Percentiles rank a stretch among this genome's conserved stretches.
These are phyloP conservation scores for Solanum stenotomum DNA, from an alignment of 257 asterid species.

Conservation along the genomic window DNA sequence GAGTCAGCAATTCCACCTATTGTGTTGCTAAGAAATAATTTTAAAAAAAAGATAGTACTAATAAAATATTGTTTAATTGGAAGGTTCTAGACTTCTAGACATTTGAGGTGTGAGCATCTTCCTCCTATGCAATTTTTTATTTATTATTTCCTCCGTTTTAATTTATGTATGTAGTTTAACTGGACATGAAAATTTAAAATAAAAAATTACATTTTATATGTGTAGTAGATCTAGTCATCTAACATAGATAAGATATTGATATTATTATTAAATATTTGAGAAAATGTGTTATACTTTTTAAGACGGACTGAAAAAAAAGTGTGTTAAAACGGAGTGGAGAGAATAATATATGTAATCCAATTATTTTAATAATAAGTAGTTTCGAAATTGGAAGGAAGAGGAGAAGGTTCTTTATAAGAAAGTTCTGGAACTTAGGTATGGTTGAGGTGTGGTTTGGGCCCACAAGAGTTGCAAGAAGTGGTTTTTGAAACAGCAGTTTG, in stretches of 20 bases:
- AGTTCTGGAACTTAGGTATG: conserved; percentile 1
- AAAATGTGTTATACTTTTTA: too few relatives aligned
- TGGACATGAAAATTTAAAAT: too few relatives aligned
- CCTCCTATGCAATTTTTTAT: background rate
- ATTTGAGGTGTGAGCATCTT: conserved; percentile 1
- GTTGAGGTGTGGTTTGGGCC: conserved; percentile 10
- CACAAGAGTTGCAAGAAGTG: background rate
- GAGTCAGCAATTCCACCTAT: background rate
- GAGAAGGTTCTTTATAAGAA: background rate
- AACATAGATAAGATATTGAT: too few relatives aligned
- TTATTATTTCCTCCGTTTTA: too few relatives aligned
- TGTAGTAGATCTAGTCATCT: too few relatives aligned
- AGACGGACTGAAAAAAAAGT: too few relatives aligned
- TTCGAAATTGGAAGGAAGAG: conserved; percentile 14
- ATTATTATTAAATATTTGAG: background rate
- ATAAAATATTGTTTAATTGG: conserved; percentile 10
- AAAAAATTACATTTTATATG: too few relatives aligned
- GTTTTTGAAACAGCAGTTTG: background rate
- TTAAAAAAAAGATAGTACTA: background rate
- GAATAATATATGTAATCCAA: background rate
- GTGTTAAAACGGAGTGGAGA: accelerated
- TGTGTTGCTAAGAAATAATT: background rate
- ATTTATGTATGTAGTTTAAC: too few relatives aligned
- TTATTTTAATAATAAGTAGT: background rate
- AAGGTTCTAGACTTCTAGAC: conserved; percentile 48